Evolutionary conservation across 2,329 filamentous ascomycete species (phyloP).

Genomic region (Curvularia hawaiiensis): DNA sequence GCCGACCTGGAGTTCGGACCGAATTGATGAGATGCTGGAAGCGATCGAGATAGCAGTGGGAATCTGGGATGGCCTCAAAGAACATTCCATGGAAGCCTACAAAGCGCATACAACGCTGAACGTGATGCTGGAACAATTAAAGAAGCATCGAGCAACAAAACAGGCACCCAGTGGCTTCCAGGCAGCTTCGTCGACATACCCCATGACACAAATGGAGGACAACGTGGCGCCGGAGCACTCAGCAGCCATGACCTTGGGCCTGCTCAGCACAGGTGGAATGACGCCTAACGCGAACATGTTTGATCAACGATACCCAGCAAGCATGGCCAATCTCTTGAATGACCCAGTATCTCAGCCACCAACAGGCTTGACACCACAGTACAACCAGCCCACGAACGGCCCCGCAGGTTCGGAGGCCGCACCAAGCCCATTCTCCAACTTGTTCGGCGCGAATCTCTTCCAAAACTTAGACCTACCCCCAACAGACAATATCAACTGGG

Average conservation of each 20-base stretch:
- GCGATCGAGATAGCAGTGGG: slow-evolving; percentile 72
- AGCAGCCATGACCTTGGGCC: slow-evolving; percentile 72
- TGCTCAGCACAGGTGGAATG: slow-evolving; percentile 67
- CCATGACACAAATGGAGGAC: slow-evolving; percentile 52
- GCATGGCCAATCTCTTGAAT: slow-evolving; percentile 47
- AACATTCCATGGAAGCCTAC: slow-evolving; percentile 84
- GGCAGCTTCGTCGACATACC: slow-evolving; percentile 36
- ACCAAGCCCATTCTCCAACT: slow-evolving; percentile 60
- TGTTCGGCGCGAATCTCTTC: slow-evolving; percentile 57
- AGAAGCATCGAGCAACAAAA: slow-evolving; percentile 50
- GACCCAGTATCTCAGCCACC: slow-evolving; percentile 41
- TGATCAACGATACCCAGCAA: slow-evolving; percentile 46
- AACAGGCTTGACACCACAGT: slow-evolving; percentile 42
- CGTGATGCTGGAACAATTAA: slow-evolving; percentile 83
- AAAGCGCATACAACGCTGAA: slow-evolving; percentile 83
- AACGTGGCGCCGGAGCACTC: slow-evolving; percentile 65
- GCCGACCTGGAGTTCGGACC: slow-evolving; percentile 54
- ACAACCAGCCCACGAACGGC: slow-evolving; percentile 41
- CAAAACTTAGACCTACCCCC: slow-evolving; percentile 61
- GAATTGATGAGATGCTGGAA: slow-evolving; percentile 73
- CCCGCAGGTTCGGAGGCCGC: slow-evolving; percentile 45
- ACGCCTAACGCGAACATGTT: slow-evolving; percentile 56
- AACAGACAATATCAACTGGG: slow-evolving; percentile 64
- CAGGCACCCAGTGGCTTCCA: slow-evolving; percentile 40
- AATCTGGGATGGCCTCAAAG: slow-evolving; percentile 81